Evolutionary conservation across 1,284 basidiomycete genomes (phyloP).

Genomic region (Pseudomicrostroma phylloplanum): DNA sequence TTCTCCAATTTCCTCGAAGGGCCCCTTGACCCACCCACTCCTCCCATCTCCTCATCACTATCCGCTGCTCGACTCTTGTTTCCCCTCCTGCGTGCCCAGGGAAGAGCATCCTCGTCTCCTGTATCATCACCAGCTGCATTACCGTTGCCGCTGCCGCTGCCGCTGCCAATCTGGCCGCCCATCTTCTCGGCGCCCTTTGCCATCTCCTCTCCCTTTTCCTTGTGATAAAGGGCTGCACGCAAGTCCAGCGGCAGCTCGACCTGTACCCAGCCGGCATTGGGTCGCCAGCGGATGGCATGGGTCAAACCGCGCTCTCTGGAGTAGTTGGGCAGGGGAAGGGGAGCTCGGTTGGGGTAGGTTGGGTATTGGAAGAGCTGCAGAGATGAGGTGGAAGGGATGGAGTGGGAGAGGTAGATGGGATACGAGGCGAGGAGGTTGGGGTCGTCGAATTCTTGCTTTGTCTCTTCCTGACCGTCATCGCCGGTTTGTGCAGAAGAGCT

Average conservation of each 20-base stretch:
- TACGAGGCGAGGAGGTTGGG: conserved; percentile 35
- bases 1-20: conserved; percentile 34
- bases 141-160: background rate
- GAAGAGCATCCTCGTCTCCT: background rate
- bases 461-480: background rate
- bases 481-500: background rate
- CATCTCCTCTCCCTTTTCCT: conserved; percentile 34
- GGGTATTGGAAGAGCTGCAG: conserved; percentile 48
- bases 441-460: conserved; percentile 1
- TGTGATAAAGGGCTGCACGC: conserved; percentile 41
- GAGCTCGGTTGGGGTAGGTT: conserved; percentile 34
- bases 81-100: background rate
- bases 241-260: conserved; percentile 46
- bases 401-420: conserved; percentile 44
- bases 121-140: background rate
- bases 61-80: conserved; percentile 21
- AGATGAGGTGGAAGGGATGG: conserved; percentile 27
- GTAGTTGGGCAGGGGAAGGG: conserved; percentile 41
- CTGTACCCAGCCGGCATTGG: conserved; percentile 41
- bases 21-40: conserved; percentile 11
- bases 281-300: conserved; percentile 40
- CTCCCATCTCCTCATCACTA: conserved; percentile 19
- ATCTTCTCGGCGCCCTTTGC: conserved; percentile 18
- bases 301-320: conserved; percentile 37
- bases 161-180: conserved; percentile 15